A percentile compares a stretch with the other conserved stretches of the same genome.
phyloP scores from a whole-genome alignment of 306 rosid genomes.

The Sicyos baderoa region DNA sequence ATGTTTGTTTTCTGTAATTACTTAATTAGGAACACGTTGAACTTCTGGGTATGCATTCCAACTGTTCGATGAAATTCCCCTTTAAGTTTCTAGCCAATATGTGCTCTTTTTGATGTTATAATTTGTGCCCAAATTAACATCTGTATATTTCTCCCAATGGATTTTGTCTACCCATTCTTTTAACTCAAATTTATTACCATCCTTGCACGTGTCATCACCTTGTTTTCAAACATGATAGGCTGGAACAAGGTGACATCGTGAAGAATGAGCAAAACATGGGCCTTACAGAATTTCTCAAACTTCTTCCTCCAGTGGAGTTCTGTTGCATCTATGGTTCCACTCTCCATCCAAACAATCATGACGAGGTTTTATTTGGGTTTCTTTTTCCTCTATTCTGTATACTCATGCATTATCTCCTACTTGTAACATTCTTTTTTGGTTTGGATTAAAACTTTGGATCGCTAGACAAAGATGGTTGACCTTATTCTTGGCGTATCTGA shows the following conservation, averaged over 20 bases:
- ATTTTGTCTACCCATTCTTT: not conserved
- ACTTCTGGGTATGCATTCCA: conserved; percentile 6
- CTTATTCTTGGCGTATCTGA: conserved; percentile 50
- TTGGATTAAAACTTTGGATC: conserved; percentile 7
- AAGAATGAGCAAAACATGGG: conserved; percentile 13
- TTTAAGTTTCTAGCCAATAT: not conserved
- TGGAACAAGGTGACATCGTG: not conserved
- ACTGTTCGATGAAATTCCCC: conserved; percentile 25
- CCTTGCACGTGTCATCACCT: not conserved
- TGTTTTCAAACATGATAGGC: not conserved
- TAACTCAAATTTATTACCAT: not conserved
- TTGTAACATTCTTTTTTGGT: not conserved
- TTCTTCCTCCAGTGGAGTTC: conserved; percentile 44
- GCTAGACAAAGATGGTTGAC: conserved; percentile 40
- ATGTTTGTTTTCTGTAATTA: not conserved
- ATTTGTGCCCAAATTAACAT: not conserved
- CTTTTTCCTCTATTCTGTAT: conserved; percentile 7
- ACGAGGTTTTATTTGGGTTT: conserved; percentile 28
- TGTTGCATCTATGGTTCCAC: conserved; percentile 40
- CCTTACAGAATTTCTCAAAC: conserved; percentile 30
- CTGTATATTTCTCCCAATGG: not conserved
- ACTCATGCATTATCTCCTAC: conserved; percentile 11
- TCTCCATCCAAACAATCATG: conserved; percentile 38
- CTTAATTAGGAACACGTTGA: too few species aligned
- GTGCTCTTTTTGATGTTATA: not conserved